These are phyloP conservation scores for Porphyrellus cyaneotinctus DNA, from an alignment of 768 basidiomycete genomes.

Conservation along the genomic window DNA sequence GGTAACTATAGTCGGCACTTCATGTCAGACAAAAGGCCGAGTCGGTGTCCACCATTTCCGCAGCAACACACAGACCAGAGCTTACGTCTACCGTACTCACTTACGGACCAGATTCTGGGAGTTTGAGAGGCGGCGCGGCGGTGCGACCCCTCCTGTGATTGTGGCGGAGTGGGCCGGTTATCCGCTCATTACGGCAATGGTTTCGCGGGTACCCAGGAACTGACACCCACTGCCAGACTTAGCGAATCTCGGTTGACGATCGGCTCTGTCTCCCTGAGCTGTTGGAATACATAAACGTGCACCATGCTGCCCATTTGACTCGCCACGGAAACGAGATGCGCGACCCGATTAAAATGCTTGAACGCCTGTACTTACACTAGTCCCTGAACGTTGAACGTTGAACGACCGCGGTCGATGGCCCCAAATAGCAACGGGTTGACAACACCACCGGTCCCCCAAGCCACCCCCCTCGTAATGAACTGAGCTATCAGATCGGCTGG, in stretches of 20 bases:
- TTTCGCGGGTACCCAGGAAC: slow-evolving; percentile 20
- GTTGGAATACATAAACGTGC: slow-evolving; percentile 15
- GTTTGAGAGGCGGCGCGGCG: slow-evolving; percentile 3
- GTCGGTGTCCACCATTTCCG: too few species aligned
- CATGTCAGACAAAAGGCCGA: slow-evolving; percentile 10
- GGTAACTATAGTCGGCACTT: slow-evolving; percentile 18
- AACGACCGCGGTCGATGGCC: slow-evolving; percentile 4
- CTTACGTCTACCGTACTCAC: slow-evolving; percentile 16
- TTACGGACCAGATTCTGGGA: slow-evolving; percentile 1
- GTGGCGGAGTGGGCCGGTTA: slow-evolving; percentile 16
- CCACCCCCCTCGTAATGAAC: slow-evolving; percentile 18
- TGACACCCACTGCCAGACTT: slow-evolving; percentile 1
- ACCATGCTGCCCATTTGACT: not conserved
- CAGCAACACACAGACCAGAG: not conserved
- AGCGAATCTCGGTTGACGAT: slow-evolving; percentile 25
- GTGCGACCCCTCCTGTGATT: slow-evolving; percentile 6
- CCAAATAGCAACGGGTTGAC: slow-evolving; percentile 19
- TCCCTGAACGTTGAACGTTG: slow-evolving; percentile 2
- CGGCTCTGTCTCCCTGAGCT: slow-evolving; percentile 7
- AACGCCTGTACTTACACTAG: too few species aligned
- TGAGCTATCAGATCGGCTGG: slow-evolving; percentile 17
- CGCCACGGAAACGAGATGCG: slow-evolving; percentile 7
- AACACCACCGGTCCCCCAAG: slow-evolving; percentile 18
- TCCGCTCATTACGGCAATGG: slow-evolving; percentile 28
- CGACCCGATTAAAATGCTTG: too few species aligned